Conservation (phyloP, 2,329 filamentous ascomycete genomes). For the Trichoderma guizhouense region DNA sequence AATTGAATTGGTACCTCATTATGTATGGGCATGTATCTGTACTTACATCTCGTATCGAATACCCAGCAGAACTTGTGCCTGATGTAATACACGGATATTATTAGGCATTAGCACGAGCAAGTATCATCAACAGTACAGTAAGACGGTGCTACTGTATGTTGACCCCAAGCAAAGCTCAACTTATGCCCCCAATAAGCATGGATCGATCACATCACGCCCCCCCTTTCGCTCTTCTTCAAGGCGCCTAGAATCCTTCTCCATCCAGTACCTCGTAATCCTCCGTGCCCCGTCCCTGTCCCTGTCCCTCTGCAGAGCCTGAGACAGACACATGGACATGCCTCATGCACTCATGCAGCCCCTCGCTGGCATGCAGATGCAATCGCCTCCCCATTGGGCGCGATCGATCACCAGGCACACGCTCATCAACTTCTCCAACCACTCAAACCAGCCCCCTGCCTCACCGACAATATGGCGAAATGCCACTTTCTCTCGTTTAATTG, state of each 20-base stretch:
- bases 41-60: neutral
- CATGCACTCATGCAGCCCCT: neutral
- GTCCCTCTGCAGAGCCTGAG: neutral
- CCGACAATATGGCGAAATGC: conserved; percentile 14
- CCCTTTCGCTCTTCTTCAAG: neutral
- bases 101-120: neutral
- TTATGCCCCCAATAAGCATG: neutral
- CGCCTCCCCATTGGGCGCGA: neutral
- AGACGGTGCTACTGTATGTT: too few relatives aligned
- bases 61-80: neutral
- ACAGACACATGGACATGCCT: neutral
- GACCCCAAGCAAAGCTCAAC: too few relatives aligned
- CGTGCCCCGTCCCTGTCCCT: neutral
- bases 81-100: neutral
- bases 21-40: neutral
- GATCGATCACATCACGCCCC: neutral
- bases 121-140: neutral
- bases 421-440: neutral
- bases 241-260: neutral
- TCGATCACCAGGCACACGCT: conserved; percentile 9
- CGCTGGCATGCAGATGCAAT: conserved; percentile 6
- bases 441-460: neutral
- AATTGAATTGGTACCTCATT: neutral
- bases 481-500: neutral
- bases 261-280: neutral